Evolutionary conservation across 306 rosid genomes (phyloP).

Genomic region (Ormosia semicastrata): DNA sequence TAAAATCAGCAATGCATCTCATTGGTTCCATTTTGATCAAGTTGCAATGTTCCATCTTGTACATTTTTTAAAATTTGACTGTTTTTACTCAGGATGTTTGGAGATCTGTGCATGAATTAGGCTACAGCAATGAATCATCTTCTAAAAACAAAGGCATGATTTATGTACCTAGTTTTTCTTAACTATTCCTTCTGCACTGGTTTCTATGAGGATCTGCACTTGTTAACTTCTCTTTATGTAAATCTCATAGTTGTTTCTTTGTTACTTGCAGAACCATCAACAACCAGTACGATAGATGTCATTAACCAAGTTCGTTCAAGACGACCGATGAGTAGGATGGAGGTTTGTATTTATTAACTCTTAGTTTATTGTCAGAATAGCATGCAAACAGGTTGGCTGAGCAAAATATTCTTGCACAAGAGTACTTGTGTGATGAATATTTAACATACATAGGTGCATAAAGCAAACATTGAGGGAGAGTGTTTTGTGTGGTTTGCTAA

Average conservation of each 20-base stretch:
- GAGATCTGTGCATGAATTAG: constrained; percentile 62
- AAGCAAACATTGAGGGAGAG: neutral
- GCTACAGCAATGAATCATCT: constrained; percentile 46
- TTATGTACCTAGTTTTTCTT: constrained; percentile 24
- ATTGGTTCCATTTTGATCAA: constrained; percentile 21
- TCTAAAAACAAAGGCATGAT: constrained; percentile 63
- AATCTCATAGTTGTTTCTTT: constrained; percentile 20
- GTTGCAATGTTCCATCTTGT: constrained; percentile 20
- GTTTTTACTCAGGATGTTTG: constrained; percentile 57
- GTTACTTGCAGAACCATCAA: constrained; percentile 55
- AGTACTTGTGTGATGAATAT: neutral
- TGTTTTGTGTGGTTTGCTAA: neutral
- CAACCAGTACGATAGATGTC: constrained; percentile 74
- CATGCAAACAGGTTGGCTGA: neutral
- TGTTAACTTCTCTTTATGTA: neutral
- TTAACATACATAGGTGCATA: neutral
- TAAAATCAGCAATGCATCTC: constrained; percentile 48
- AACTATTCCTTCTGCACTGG: constrained; percentile 3
- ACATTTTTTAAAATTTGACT: constrained; percentile 29
- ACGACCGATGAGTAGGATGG: constrained; percentile 98
- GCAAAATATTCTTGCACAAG: neutral
- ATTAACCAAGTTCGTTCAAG: constrained; percentile 71
- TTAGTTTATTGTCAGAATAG: neutral
- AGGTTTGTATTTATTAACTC: constrained; percentile 55
- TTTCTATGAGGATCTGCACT: constrained; percentile 18